Evolutionary conservation across 2,329 filamentous ascomycete genomes (phyloP).

Genomic region (Fusarium goolgardi): DNA sequence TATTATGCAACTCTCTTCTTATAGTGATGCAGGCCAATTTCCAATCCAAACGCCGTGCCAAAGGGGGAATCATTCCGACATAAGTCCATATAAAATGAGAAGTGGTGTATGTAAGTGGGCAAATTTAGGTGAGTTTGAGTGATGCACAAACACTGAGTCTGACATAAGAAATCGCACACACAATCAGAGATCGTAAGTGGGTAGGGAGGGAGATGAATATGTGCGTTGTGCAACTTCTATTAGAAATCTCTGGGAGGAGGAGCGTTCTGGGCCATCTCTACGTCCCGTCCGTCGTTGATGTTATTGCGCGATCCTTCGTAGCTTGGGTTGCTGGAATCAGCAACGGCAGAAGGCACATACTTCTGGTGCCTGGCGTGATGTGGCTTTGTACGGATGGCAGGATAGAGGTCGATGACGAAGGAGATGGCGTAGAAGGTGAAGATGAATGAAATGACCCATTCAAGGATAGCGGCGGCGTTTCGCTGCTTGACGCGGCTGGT

Average conservation of each 20-base stretch:
- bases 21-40: background rate
- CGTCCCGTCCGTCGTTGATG: slow-evolving; percentile 14
- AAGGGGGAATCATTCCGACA: slow-evolving; percentile 36
- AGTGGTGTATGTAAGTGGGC: background rate
- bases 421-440: slow-evolving; percentile 90
- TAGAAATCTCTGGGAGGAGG: slow-evolving; percentile 31
- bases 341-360: slow-evolving; percentile 31
- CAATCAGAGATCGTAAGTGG: too few species aligned
- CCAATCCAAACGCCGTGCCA: slow-evolving; percentile 34
- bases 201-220: background rate
- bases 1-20: background rate
- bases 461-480: slow-evolving; percentile 80
- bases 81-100: slow-evolving; percentile 23
- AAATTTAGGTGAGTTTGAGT: background rate
- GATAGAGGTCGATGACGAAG: slow-evolving; percentile 88
- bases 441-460: slow-evolving; percentile 82
- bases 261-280: slow-evolving; percentile 35
- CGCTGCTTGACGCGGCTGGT: slow-evolving; percentile 60
- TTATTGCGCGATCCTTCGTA: slow-evolving; percentile 29
- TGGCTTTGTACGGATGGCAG: slow-evolving; percentile 72
- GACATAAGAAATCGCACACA: too few species aligned
- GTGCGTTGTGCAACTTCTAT: background rate
- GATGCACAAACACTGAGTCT: background rate
- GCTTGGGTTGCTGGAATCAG: slow-evolving; percentile 30
- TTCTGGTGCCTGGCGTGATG: slow-evolving; percentile 49